These are phyloP conservation scores for Aspergillus novoparasiticus DNA, from an alignment of 2,329 filamentous ascomycete species.

Conservation along the genomic window DNA sequence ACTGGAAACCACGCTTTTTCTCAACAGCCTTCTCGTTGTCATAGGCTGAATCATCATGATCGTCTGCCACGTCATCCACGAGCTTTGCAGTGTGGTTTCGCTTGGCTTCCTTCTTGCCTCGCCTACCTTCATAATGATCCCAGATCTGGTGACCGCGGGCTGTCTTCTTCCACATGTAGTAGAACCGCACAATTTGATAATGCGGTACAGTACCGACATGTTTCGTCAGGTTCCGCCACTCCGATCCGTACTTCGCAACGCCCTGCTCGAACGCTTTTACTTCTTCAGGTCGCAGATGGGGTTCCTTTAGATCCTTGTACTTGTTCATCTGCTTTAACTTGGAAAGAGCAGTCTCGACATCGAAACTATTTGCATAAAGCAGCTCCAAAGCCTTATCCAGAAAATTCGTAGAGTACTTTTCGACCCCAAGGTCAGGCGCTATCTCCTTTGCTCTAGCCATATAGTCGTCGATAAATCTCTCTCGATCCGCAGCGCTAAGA, in stretches of 20 bases:
- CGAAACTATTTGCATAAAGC: constrained; percentile 71
- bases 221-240: constrained; percentile 78
- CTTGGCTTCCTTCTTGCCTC: constrained; percentile 84
- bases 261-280: constrained; percentile 90
- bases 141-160: constrained; percentile 82
- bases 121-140: constrained; percentile 84
- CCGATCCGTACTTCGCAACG: constrained; percentile 86
- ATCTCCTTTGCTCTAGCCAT: constrained; percentile 69
- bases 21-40: constrained; percentile 80
- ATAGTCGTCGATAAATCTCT: constrained; percentile 72
- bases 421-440: constrained; percentile 69
- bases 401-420: constrained; percentile 79
- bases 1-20: constrained; percentile 82
- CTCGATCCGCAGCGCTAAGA: constrained; percentile 43
- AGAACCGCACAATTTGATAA: constrained; percentile 83
- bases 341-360: constrained; percentile 70
- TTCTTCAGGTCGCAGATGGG: constrained; percentile 75
- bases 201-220: constrained; percentile 79
- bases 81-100: constrained; percentile 68
- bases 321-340: constrained; percentile 69
- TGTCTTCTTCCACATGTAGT: constrained; percentile 98
- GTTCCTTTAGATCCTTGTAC: constrained; percentile 76
- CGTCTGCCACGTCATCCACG: constrained; percentile 89
- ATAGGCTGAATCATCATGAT: constrained; percentile 92
- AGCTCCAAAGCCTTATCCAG: constrained; percentile 79